Conservation (phyloP, 2,329 filamentous ascomycete species). For the Nemania serpens region DNA sequence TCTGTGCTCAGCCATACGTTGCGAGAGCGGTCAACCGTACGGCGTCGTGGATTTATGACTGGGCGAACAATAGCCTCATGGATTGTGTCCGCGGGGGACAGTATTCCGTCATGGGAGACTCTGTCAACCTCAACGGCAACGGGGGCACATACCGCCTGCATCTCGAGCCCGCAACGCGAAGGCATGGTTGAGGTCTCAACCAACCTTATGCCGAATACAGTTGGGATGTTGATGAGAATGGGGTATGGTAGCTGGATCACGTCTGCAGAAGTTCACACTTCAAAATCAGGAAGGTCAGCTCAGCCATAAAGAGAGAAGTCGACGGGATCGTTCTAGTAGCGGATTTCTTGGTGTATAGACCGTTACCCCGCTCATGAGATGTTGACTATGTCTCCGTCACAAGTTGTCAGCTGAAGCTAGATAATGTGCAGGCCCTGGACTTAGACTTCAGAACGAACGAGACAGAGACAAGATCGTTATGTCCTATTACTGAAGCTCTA, state of each 20-base stretch:
- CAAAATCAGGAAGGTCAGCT: not conserved
- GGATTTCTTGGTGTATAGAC: not conserved
- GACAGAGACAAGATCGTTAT: too few species aligned
- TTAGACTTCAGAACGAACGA: too few species aligned
- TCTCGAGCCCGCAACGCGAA: conserved; percentile 25
- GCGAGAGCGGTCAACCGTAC: conserved; percentile 35
- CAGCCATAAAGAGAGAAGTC: not conserved
- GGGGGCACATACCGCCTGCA: conserved; percentile 37
- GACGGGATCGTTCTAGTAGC: not conserved
- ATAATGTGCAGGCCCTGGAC: too few species aligned
- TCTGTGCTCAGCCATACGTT: conserved; percentile 38
- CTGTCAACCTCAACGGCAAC: conserved; percentile 37
- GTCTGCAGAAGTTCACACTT: not conserved
- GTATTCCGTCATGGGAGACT: conserved; percentile 36
- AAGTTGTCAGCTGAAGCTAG: too few species aligned
- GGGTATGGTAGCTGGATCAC: not conserved
- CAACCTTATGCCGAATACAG: not conserved
- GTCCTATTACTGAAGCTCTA: too few species aligned
- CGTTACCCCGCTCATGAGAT: too few species aligned
- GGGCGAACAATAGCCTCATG: conserved; percentile 33
- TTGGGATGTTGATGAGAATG: not conserved
- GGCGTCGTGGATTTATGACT: conserved; percentile 36
- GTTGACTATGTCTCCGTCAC: too few species aligned
- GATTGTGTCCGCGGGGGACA: conserved; percentile 32
- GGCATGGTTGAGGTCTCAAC: not conserved